Evolutionary conservation across 768 basidiomycete species (phyloP).

Genomic region (Podaxis sp.): DNA sequence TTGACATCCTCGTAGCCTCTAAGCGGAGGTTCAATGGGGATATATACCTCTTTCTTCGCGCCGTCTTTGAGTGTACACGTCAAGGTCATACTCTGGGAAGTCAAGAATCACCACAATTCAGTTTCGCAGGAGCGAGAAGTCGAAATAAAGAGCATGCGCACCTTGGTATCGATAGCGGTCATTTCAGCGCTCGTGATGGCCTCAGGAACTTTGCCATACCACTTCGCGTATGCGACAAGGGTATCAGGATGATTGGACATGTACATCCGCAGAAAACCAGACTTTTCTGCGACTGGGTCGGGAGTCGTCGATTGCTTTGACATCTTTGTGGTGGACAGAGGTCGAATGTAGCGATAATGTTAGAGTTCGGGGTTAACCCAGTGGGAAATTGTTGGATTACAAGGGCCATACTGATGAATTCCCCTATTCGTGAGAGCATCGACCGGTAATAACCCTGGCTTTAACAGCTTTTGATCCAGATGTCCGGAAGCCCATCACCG

Average conservation of each 20-base stretch:
- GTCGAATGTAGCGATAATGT: too few relatives aligned
- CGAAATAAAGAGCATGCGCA: conserved; percentile 24
- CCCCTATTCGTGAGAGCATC: too few relatives aligned
- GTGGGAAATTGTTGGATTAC: too few relatives aligned
- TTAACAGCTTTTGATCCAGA: too few relatives aligned
- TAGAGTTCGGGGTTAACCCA: too few relatives aligned
- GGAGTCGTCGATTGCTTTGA: conserved; percentile 18
- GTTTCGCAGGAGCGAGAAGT: background rate
- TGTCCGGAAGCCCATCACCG: too few relatives aligned
- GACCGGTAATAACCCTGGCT: too few relatives aligned
- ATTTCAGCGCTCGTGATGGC: conserved; percentile 65
- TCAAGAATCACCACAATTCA: background rate
- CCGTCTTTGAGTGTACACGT: conserved; percentile 56
- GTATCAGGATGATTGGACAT: conserved; percentile 86
- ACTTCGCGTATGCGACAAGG: conserved; percentile 78
- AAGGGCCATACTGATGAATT: too few relatives aligned
- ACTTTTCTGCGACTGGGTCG: conserved; percentile 76
- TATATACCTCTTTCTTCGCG: conserved; percentile 45
- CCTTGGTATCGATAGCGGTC: conserved; percentile 68
- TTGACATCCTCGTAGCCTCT: conserved; percentile 80
- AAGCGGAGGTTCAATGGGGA: conserved; percentile 72
- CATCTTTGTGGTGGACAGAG: background rate
- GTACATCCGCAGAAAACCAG: conserved; percentile 77
- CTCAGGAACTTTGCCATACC: conserved; percentile 64
- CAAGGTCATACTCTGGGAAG: conserved; percentile 64